Base-by-base conservation (phyloP, 2,329 filamentous ascomycete species). In the Dactylella cylindrospora region DNA sequence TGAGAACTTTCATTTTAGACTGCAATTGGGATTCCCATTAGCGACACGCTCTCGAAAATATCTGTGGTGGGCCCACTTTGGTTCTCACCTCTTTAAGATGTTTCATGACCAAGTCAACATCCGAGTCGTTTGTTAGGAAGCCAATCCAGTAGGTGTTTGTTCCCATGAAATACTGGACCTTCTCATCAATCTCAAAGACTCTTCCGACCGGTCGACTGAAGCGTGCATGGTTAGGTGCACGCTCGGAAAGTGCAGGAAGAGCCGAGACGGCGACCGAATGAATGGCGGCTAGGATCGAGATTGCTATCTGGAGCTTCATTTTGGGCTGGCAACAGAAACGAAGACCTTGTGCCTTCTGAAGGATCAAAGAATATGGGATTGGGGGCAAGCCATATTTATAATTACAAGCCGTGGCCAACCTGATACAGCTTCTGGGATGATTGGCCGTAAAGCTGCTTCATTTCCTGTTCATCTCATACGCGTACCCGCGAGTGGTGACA, bases 1-100 rank as follows among this genome's bases (percentile, higher is more conserved):
- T 76, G 23, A 83, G 73, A 53, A 84, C 78, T 68, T 80, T 81
- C 57, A 79, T 76, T 0, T 80, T 79, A 2, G 79, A 77, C 31
- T 72, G 64, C 41, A n/a, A n/a, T n/a, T n/a, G n/a, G n/a, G n/a
- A 38, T 22, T 43, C 26, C 41, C 32, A 8, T 7, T 20, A 19
- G 15, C n/a, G 23, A 35, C 8, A 13, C n/a, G 1, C 7, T 15
- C 3, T 41, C 32, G 28, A 4, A 8, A 12, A 9, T 25, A 10
- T 15, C 15, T 19, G 25, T 19, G 3, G 15, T n/a, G n/a, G n/a
- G n/a, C n/a, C n/a, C n/a, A n/a, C n/a, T n/a, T n/a, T n/a, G n/a
- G 20, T 6, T 17, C 25, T 9, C 47, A 61, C 55, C 46, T 52
- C 17, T 26, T 73, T 69, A 12, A 83, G 68, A 67, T 80, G 75